Evolutionary conservation across 108 stramenopile species (phyloP).

Genomic region (Cylindrotheca closterium): DNA sequence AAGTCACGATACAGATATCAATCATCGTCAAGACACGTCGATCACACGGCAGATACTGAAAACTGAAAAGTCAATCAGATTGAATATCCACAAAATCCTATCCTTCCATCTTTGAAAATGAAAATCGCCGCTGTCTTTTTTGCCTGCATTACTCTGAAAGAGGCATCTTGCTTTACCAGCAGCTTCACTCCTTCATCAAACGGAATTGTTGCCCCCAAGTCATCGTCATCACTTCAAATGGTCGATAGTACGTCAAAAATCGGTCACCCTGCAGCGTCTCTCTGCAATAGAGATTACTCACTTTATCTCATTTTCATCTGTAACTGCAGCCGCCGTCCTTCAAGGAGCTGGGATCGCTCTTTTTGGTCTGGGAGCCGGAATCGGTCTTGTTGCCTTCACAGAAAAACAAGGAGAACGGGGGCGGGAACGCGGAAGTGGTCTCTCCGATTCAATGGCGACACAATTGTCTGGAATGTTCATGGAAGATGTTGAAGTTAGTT

Average conservation of each 20-base stretch:
- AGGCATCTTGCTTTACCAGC: not conserved
- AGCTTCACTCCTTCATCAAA: slow-evolving; percentile 6
- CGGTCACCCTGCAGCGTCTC: not conserved
- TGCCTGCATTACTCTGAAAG: not conserved
- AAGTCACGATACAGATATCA: no score
- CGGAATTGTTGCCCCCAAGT: slow-evolving; percentile 3
- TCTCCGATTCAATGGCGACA: slow-evolving; percentile 78
- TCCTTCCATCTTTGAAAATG: no score
- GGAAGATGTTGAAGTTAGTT: slow-evolving; percentile 85
- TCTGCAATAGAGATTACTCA: not conserved
- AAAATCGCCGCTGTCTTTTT: not conserved
- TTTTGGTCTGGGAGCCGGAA: slow-evolving; percentile 65
- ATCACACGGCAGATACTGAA: no score
- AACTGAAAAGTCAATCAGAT: no score
- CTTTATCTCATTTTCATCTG: not conserved
- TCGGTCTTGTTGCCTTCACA: slow-evolving; percentile 75
- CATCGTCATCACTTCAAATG: slow-evolving; percentile 19
- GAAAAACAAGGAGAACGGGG: slow-evolving; percentile 80
- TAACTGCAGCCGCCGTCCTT: slow-evolving; percentile 6
- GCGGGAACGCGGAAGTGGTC: slow-evolving; percentile 71
- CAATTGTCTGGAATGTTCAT: slow-evolving; percentile 66
- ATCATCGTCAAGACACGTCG: no score
- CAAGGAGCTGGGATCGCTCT: slow-evolving; percentile 69
- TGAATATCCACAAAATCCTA: no score
- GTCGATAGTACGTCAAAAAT: slow-evolving; percentile 23